phyloP scores from a whole-genome alignment of 202 grass and related monocot genomes.

The Schoenoplectus tabernaemontani region DNA sequence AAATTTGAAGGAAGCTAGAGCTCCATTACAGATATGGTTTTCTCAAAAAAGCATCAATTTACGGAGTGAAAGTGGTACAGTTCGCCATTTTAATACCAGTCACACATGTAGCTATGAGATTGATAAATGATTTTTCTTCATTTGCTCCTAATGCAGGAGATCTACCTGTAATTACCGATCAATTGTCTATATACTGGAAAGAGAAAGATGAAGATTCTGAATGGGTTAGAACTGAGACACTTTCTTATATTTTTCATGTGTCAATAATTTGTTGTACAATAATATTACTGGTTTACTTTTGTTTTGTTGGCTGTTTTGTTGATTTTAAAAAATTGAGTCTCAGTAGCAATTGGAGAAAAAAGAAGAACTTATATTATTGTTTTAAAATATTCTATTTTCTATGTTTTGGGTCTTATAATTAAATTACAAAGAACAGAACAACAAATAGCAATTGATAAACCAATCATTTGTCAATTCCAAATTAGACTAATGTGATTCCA shows the following conservation, averaged over 20 bases:
- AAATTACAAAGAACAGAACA: not conserved
- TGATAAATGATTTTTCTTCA: not conserved
- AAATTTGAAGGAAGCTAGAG: constrained; percentile 46
- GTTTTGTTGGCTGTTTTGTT: not conserved
- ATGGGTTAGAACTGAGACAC: constrained; percentile 51
- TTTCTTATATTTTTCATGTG: not conserved
- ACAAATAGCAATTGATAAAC: not conserved
- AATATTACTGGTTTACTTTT: not conserved
- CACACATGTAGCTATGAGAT: not conserved
- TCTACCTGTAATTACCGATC: constrained; percentile 40
- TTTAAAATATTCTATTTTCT: not conserved
- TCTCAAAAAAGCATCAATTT: constrained; percentile 69
- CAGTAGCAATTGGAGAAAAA: not conserved
- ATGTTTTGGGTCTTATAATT: not conserved
- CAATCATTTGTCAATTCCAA: not conserved
- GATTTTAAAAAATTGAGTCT: not conserved
- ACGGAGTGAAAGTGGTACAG: constrained; percentile 61
- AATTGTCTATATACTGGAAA: constrained; percentile 71
- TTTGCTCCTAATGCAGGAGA: constrained; percentile 37
- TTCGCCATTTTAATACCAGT: constrained; percentile 8
- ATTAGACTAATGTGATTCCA: not conserved
- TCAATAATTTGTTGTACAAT: not conserved
- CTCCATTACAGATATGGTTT: constrained; percentile 80
- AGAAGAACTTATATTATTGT: not conserved
- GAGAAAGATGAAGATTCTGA: constrained; percentile 94